These are phyloP conservation scores for Lachancea sp. DNA, from an alignment of 805 yeast genomes.

Conservation along the genomic window DNA sequence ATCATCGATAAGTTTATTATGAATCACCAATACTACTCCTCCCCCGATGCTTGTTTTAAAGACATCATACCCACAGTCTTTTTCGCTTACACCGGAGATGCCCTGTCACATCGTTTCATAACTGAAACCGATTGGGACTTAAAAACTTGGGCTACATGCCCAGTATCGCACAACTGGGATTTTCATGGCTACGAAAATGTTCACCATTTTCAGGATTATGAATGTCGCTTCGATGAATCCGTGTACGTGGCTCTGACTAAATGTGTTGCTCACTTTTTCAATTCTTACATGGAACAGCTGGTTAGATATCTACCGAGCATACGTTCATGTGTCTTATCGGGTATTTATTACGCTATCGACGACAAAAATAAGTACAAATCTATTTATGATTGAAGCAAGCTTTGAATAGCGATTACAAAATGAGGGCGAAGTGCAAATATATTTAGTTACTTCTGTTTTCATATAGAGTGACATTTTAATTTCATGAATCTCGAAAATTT, in stretches of 20 bases:
- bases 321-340: conserved; percentile 34
- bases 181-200: conserved; percentile 43
- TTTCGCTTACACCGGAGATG: conserved; percentile 46
- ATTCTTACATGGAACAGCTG: conserved; percentile 36
- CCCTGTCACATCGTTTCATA: conserved; percentile 34
- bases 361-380: conserved; percentile 15
- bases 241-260: conserved; percentile 37
- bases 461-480: too few relatives aligned
- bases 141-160: conserved; percentile 30
- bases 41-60: conserved; percentile 40
- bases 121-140: conserved; percentile 28
- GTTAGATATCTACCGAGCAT: conserved; percentile 33
- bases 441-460: too few relatives aligned
- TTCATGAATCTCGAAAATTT: background rate
- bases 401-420: background rate
- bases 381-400: conserved; percentile 22
- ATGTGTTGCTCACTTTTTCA: conserved; percentile 43
- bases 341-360: conserved; percentile 36
- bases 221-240: conserved; percentile 41
- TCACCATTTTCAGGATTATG: conserved; percentile 35
- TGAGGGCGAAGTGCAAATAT: too few relatives aligned
- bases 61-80: conserved; percentile 58
- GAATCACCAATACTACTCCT: conserved; percentile 56
- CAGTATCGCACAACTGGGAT: conserved; percentile 38
- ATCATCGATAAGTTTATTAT: conserved; percentile 54